Evolutionary conservation across 2,329 filamentous ascomycete species (phyloP).

Genomic region (Cladosporium cucumerinum): DNA sequence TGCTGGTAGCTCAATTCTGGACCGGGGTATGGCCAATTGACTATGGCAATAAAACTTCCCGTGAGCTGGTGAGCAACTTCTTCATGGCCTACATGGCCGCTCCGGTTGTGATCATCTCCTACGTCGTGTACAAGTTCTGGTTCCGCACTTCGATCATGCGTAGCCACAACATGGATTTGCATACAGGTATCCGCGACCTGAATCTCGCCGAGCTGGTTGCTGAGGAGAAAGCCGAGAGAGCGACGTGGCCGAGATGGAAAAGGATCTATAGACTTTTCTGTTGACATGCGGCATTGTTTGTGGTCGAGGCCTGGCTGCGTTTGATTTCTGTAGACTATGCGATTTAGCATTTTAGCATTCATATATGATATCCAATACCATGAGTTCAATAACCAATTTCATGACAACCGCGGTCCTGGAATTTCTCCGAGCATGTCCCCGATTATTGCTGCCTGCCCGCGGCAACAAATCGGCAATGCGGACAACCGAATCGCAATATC

Average conservation of each 20-base stretch:
- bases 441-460: not conserved
- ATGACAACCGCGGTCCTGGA: not conserved
- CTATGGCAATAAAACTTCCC: constrained; percentile 22
- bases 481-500: not conserved
- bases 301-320: not conserved
- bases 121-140: constrained; percentile 33
- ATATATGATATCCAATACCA: not conserved
- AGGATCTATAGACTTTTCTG: constrained; percentile 49
- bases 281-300: constrained; percentile 22
- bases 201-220: constrained; percentile 74
- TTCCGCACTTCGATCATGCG: constrained; percentile 51
- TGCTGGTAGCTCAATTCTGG: constrained; percentile 48
- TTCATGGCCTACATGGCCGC: constrained; percentile 35
- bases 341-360: not conserved
- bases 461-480: not conserved
- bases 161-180: constrained; percentile 75
- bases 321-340: not conserved
- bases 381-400: not conserved
- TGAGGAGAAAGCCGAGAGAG: constrained; percentile 73
- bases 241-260: constrained; percentile 49
- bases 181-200: constrained; percentile 79
- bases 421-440: not conserved
- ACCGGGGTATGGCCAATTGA: constrained; percentile 24
- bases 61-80: constrained; percentile 24
- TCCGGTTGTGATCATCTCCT: constrained; percentile 34